Percentiles rank a stretch among this genome's conserved stretches.
Evolutionary conservation across 306 rosid genomes (phyloP).

Genomic region (Parietaria judaica): DNA sequence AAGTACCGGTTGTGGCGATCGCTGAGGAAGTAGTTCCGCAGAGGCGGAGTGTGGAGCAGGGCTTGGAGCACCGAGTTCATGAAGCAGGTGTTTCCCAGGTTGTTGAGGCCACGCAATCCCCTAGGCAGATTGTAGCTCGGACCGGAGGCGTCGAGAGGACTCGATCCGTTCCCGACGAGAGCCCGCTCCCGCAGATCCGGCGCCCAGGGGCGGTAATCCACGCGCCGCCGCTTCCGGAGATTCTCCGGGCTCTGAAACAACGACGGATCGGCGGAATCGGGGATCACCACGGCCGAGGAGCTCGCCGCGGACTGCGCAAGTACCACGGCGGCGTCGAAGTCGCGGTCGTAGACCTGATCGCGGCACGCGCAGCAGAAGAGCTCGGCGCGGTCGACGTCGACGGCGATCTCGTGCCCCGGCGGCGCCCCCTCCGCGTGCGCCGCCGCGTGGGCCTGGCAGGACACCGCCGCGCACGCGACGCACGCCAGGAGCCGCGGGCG

Average conservation of each 20-base stretch:
- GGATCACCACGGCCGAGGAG: constrained; percentile 4
- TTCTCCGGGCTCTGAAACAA: constrained; percentile 52
- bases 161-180: constrained; percentile 42
- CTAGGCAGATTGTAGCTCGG: constrained; percentile 39
- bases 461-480: constrained; percentile 64
- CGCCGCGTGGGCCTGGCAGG: constrained; percentile 81
- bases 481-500: constrained; percentile 61
- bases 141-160: constrained; percentile 27
- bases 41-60: constrained; percentile 83
- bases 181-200: constrained; percentile 61
- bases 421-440: constrained; percentile 55
- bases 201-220: constrained; percentile 66
- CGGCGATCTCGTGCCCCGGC: constrained; percentile 84
- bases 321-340: constrained; percentile 80
- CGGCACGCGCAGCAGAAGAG: constrained; percentile 86
- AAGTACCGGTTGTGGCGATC: constrained; percentile 70
- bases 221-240: constrained; percentile 67
- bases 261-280: constrained; percentile 18
- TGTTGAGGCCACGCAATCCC: constrained; percentile 87
- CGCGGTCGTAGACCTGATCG: constrained; percentile 88
- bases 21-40: constrained; percentile 81
- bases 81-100: constrained; percentile 82
- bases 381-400: constrained; percentile 91
- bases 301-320: constrained; percentile 48
- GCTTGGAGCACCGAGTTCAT: constrained; percentile 96